Evolutionary conservation across 1,284 basidiomycete species (phyloP), one percentile per base, ranked within the genome.

Genomic region (Peniophora sp.): DNA sequence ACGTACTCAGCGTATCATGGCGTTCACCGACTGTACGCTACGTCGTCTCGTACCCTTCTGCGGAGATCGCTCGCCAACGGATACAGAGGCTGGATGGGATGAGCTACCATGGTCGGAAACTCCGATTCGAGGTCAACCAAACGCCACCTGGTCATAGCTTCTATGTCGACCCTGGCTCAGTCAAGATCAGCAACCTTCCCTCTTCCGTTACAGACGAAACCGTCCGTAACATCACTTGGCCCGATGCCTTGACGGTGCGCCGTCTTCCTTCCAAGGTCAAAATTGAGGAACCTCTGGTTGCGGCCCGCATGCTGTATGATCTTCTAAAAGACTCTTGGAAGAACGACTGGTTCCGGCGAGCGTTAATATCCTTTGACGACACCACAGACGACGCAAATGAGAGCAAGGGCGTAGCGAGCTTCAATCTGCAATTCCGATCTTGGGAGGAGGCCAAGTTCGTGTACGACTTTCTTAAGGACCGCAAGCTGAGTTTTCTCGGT

Each of bases 391-490:
- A 51, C 3, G 55, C 56, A 38, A 47, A 23, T 17, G 20, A 49
- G 32, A 56, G 65, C 9, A 67, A 66, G 14, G 56, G n/a, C n/a
- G n/a, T n/a, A n/a, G n/a, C 62, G 38, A 60, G 52, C 3, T 63
- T 71, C 2, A 70, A 64, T 50, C 71, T 67, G 3, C 66, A 66
- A 19, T 80, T 80, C 56, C 55, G 64, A 2, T 65, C 65, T 12
- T 78, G 73, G 74, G 72, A 76, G n/a, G 64, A 66, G 2, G 76
- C 75, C 2, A 67, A 74, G 47, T 43, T 49, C 2, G 69, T 68
- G 6, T 58, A 68, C 25, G 64, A 66, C 9, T 57, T 46, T 14
- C 60, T 77, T 41, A 57, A 59, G 8, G 55, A 60, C 48, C 60
- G 56, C 35, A 57, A 55, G 10, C 65, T 69, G 38, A 12, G 44